Base-by-base conservation (phyloP, 257 asterid genomes). In the Fraxinus excelsior region DNA sequence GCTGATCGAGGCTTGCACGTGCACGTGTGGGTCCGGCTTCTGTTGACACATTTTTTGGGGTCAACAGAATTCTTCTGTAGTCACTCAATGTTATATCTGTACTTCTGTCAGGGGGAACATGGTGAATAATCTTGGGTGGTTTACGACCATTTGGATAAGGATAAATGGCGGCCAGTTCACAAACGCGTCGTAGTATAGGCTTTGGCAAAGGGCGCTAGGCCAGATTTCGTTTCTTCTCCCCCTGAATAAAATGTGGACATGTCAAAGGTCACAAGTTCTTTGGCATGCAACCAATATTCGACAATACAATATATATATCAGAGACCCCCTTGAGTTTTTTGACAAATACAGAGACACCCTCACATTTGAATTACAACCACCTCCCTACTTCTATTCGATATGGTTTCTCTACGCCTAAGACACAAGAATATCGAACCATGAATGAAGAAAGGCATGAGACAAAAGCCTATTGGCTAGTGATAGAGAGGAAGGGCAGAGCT, bases 141-240 rank as follows among this genome's bases (percentile, higher is more conserved):
- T 86, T 86, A 80, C 73, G 83, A 16, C 87, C 90, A 81, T 92
- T 90, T 32, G 99, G 99, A 81, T 95, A 93, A 4, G 98, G 98
- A 81, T 93, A 83, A 86, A 85, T 81, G 58, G 75, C 73, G 25
- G 98, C 92, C 74, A 92, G 85, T 78, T 94, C 98, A 73, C 86
- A 79, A 51, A 94, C 99, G 2, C 92, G 96, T 34, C 82, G 89
- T 72, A 90, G 72, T 70, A 95, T 81, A 37, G 98, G 76, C 80
- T 90, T 93, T 0, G 99, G 99, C 79, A 95, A 82, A 25, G 98
- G 97, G 21, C 98, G 93, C 98, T 98, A 95, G 0, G 98, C 94
- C 82, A 90, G 78, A 66, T 85, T 93, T 29, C 97, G 90, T 80
- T 89, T 94, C 80, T 84, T 88, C 70, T 85, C 92, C 62, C 90